A percentile compares a stretch with the other conserved stretches of the same genome.
phyloP scores from a whole-genome alignment of 2,329 filamentous ascomycete genomes.

The Chalaropsis thielavioides region DNA sequence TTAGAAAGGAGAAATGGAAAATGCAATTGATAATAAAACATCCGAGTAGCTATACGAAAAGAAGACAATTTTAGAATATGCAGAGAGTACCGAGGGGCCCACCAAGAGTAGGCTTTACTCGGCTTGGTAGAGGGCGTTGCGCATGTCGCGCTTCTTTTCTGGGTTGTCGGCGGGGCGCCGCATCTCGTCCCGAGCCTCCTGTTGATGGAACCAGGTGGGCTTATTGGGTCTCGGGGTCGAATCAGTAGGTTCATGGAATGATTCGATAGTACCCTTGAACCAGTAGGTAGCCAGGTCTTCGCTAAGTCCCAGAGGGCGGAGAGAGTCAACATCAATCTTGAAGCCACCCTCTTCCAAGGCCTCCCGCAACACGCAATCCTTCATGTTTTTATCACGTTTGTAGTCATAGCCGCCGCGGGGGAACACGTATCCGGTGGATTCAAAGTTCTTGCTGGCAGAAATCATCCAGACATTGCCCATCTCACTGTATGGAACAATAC shows the following conservation, averaged over 20 bases:
- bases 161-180: neutral
- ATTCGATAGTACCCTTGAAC: neutral
- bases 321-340: neutral
- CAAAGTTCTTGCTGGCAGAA: neutral
- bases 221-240: neutral
- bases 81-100: too few species aligned
- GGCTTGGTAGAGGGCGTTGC: neutral
- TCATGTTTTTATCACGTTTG: fast-evolving
- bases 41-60: too few species aligned
- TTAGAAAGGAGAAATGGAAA: too few species aligned
- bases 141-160: neutral
- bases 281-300: neutral
- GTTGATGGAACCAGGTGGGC: neutral
- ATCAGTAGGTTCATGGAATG: neutral
- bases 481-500: neutral
- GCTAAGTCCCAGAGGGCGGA: neutral
- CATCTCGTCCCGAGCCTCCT: neutral
- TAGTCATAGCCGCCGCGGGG: neutral
- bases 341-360: neutral
- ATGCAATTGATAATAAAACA: too few species aligned
- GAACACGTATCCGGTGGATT: neutral
- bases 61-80: too few species aligned
- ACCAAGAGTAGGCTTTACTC: neutral
- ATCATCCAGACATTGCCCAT: neutral
- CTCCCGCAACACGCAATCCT: neutral